Conservation (phyloP, 805 yeast genomes). For the Monosporozyma siamensis region DNA sequence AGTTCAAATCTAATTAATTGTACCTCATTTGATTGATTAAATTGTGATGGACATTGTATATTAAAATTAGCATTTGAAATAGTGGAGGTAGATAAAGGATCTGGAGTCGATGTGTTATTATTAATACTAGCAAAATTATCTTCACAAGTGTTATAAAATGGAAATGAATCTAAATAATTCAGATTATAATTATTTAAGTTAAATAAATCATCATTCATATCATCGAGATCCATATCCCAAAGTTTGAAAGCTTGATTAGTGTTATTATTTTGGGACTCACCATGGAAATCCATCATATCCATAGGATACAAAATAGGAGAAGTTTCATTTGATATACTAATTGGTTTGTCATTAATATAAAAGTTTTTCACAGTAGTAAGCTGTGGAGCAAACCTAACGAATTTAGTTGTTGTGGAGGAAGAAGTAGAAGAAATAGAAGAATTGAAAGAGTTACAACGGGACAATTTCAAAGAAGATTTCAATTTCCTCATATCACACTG, state of each 20-base stretch:
- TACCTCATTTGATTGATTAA: too few relatives aligned
- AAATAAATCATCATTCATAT: not conserved
- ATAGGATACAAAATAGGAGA: conserved; percentile 29
- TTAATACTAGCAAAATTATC: not conserved
- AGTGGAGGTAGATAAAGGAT: too few relatives aligned
- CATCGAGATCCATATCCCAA: not conserved
- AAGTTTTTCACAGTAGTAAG: conserved; percentile 57
- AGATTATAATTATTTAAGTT: not conserved
- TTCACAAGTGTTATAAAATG: too few relatives aligned
- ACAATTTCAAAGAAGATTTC: conserved; percentile 23
- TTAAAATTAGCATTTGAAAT: too few relatives aligned
- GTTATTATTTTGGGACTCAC: not conserved
- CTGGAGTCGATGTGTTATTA: too few relatives aligned
- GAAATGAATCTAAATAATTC: not conserved
- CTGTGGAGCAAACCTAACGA: conserved; percentile 55
- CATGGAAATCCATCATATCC: too few relatives aligned
- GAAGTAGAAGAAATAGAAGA: not conserved
- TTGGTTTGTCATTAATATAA: conserved; percentile 50
- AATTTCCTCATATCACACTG: conserved; percentile 3
- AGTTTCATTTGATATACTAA: conserved; percentile 48
- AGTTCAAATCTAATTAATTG: too few relatives aligned
- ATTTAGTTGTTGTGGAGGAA: conserved; percentile 28
- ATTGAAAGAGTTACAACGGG: not conserved
- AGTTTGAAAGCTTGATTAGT: not conserved
- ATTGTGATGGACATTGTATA: too few relatives aligned